A percentile compares a stretch with the other conserved stretches of the same genome.
phyloP scores from a whole-genome alignment of 2,329 filamentous ascomycete species.

The Fusarium secorum region DNA sequence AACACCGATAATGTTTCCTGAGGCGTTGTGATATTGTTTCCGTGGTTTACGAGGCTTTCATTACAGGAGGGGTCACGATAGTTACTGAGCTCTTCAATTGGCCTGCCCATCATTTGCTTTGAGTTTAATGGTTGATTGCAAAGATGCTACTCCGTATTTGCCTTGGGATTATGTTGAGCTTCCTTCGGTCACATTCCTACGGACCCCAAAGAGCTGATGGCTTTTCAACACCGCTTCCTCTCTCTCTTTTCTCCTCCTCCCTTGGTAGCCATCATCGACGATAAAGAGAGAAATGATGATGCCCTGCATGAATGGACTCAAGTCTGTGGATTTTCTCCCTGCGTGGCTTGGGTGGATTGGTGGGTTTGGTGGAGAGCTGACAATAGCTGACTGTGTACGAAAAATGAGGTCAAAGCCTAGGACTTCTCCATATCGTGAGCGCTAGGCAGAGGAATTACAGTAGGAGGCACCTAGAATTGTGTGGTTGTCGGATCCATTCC shows the following conservation, averaged over 20 bases:
- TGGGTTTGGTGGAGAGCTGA: slow-evolving; percentile 12
- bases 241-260: not conserved
- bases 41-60: not conserved
- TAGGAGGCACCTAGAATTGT: not conserved
- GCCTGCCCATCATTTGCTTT: not conserved
- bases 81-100: not conserved
- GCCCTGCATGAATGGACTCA: slow-evolving; percentile 26
- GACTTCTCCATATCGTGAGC: slow-evolving; percentile 1
- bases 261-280: slow-evolving; percentile 12
- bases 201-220: not conserved
- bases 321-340: slow-evolving; percentile 18
- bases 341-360: slow-evolving; percentile 27
- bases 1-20: not conserved
- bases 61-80: not conserved
- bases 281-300: slow-evolving; percentile 12
- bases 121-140: slow-evolving; percentile 4
- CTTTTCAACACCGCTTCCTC: not conserved
- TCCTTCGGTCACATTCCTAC: slow-evolving; percentile 18
- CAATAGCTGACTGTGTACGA: slow-evolving; percentile 18
- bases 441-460: slow-evolving; percentile 8
- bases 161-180: not conserved
- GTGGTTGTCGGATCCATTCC: slow-evolving; percentile 8
- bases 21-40: not conserved
- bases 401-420: not conserved
- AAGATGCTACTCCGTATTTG: not conserved